Evolutionary conservation across 2,329 filamentous ascomycete species (phyloP).

Genomic region (Exophiala aquamarina): DNA sequence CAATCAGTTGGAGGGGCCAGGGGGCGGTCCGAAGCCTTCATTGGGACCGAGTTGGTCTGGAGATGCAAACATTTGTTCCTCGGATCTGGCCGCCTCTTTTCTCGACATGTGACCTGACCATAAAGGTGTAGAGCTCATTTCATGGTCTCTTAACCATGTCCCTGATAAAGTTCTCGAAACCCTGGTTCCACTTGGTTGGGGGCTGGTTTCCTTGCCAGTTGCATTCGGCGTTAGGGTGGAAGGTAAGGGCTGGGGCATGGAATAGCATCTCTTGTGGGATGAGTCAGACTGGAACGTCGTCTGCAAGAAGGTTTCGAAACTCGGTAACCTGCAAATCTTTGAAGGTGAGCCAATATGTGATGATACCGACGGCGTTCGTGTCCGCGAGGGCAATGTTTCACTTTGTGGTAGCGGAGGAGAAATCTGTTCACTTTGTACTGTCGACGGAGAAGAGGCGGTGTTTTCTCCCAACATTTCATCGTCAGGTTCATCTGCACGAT

Average conservation of each 20-base stretch:
- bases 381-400: neutral
- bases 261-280: constrained; percentile 13
- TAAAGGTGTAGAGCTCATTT: neutral
- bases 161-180: constrained; percentile 12
- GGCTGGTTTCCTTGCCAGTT: constrained; percentile 2
- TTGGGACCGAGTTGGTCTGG: no score
- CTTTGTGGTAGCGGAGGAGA: neutral
- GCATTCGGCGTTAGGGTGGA: neutral
- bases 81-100: no score
- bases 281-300: constrained; percentile 8
- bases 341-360: neutral
- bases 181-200: constrained; percentile 7
- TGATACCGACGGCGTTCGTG: no score
- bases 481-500: constrained; percentile 14
- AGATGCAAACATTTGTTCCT: no score
- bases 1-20: no score
- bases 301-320: constrained; percentile 20
- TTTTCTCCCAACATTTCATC: constrained; percentile 16
- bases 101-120: no score
- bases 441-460: constrained; percentile 6
- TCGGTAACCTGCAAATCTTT: constrained; percentile 11
- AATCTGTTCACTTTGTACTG: neutral
- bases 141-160: constrained; percentile 9
- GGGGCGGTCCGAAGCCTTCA: no score
- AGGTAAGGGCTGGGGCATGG: constrained; percentile 10